Evolutionary conservation across 176 grass and related monocot genomes (phyloP).

Genomic region (Oryza australiensis): DNA sequence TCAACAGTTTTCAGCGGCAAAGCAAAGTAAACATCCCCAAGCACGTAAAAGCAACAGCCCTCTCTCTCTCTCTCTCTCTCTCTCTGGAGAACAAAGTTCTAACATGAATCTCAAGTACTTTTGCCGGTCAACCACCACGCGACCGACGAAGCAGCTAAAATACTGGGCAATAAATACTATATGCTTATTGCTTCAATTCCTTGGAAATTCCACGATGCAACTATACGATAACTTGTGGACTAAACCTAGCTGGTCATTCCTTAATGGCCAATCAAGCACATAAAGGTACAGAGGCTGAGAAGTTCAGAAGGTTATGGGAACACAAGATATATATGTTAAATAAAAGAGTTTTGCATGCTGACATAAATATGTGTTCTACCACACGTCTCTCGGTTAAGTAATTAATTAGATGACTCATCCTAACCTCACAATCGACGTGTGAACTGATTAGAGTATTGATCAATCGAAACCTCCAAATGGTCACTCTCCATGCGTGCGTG

Average conservation of each 20-base stretch:
- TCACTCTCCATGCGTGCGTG: conserved; percentile 13
- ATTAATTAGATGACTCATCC: not conserved
- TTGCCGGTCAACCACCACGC: conserved; percentile 27
- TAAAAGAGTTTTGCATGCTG: not conserved
- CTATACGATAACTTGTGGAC: not conserved
- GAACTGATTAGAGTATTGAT: not conserved
- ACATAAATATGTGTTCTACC: not conserved
- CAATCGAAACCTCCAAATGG: not conserved
- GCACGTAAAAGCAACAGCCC: not conserved
- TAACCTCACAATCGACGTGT: not conserved
- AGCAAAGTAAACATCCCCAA: conserved; percentile 35
- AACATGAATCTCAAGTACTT: conserved; percentile 27
- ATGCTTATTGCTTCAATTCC: not conserved
- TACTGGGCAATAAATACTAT: not conserved
- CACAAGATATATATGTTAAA: not conserved
- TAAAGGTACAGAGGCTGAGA: too few relatives aligned
- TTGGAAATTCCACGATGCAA: not conserved
- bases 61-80: not conserved
- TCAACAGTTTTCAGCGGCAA: conserved; percentile 24
- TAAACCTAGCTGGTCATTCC: not conserved
- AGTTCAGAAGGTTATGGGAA: not conserved
- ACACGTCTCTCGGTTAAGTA: not conserved
- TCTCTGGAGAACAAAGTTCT: not conserved
- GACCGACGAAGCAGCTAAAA: not conserved
- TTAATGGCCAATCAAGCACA: not conserved